Conservation (phyloP, 306 rosid species). For the Trifolium pratense region DNA sequence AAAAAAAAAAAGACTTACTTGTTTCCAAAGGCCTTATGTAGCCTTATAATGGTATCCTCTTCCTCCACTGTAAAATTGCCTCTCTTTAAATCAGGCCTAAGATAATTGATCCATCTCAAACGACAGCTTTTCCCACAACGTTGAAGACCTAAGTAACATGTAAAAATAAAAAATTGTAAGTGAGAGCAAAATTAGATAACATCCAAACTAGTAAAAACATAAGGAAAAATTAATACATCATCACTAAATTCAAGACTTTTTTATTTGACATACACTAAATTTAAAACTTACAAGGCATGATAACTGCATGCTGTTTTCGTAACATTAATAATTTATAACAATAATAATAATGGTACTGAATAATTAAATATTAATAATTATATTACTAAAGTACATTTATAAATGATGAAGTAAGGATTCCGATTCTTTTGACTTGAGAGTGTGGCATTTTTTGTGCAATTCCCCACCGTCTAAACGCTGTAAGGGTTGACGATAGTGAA, state of each 20-base stretch:
- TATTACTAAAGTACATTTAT: neutral
- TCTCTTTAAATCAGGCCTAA: constrained; percentile 89
- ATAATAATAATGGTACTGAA: neutral
- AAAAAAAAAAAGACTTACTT: too few species aligned
- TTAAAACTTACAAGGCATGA: constrained; percentile 25
- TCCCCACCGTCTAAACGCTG: too few species aligned
- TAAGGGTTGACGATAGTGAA: too few species aligned
- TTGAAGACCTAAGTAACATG: constrained; percentile 56
- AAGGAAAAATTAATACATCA: neutral
- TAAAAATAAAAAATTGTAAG: constrained; percentile 14
- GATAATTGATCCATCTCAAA: constrained; percentile 95
- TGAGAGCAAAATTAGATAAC: neutral
- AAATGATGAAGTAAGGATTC: neutral
- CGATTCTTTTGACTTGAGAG: too few species aligned
- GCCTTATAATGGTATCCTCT: constrained; percentile 65
- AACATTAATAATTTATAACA: too few species aligned
- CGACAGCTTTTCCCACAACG: constrained; percentile 98
- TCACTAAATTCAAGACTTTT: neutral
- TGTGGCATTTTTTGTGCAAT: too few species aligned
- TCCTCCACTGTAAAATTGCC: constrained; percentile 78
- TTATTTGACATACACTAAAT: neutral
- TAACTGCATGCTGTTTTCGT: constrained; percentile 25
- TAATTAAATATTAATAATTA: neutral
- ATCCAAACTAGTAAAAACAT: neutral
- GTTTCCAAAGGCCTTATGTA: constrained; percentile 76